Percentiles rank a stretch among this genome's conserved stretches.
These are phyloP conservation scores for Bolboschoenoplectus hybrid DNA, from an alignment of 202 grass and related monocot genomes.

Conservation along the genomic window DNA sequence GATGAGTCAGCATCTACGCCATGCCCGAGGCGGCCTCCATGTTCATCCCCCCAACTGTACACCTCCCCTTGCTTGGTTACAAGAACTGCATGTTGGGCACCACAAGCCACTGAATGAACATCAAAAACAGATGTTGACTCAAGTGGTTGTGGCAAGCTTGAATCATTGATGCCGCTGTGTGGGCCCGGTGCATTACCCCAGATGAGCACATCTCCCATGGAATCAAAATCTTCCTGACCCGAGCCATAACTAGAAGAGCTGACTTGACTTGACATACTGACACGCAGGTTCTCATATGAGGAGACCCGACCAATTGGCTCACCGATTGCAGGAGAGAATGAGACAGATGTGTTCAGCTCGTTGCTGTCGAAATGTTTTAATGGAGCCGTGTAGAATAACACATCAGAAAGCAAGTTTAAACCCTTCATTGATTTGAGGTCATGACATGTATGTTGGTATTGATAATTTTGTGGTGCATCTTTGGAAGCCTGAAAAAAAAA, in stretches of 20 bases:
- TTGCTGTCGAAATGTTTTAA: slow-evolving; percentile 46
- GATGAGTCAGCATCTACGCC: slow-evolving; percentile 63
- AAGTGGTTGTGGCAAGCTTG: slow-evolving; percentile 58
- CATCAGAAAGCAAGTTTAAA: slow-evolving; percentile 64
- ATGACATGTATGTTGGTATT: neutral
- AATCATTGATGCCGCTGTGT: slow-evolving; percentile 46
- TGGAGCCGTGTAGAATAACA: slow-evolving; percentile 54
- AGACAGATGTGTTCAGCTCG: slow-evolving; percentile 51
- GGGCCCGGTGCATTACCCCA: slow-evolving; percentile 62
- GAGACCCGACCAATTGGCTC: slow-evolving; percentile 52
- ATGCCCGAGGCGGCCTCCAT: slow-evolving; percentile 70
- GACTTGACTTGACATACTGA: slow-evolving; percentile 73
- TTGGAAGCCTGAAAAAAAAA: slow-evolving; percentile 12
- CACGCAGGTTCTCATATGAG: slow-evolving; percentile 54
- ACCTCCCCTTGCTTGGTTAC: slow-evolving; percentile 82
- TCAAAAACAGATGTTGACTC: slow-evolving; percentile 64
- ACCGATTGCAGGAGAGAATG: slow-evolving; percentile 48
- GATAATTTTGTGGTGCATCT: slow-evolving; percentile 22
- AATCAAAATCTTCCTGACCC: slow-evolving; percentile 74
- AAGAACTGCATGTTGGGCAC: slow-evolving; percentile 59
- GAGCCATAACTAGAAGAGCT: slow-evolving; percentile 74
- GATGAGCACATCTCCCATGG: slow-evolving; percentile 65
- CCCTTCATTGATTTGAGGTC: slow-evolving; percentile 21
- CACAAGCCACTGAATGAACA: slow-evolving; percentile 69
- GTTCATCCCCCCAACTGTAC: slow-evolving; percentile 75